phyloP scores from a whole-genome alignment of 2,329 filamentous ascomycete species.

The Xylaria sp. region DNA sequence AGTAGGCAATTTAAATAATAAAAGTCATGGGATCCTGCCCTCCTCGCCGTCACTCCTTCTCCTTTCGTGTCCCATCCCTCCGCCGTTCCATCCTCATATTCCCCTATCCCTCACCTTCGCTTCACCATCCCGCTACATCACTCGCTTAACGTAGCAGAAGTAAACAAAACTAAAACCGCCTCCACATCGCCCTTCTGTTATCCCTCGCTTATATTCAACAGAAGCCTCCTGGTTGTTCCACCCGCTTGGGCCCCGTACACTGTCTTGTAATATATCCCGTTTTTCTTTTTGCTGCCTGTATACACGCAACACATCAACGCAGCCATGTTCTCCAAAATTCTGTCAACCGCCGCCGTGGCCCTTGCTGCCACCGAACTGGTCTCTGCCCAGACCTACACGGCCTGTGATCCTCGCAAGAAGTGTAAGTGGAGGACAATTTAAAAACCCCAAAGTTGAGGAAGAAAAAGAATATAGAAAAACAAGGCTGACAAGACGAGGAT shows the following conservation, averaged over 20 bases:
- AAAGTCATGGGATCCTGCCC: conserved; percentile 34
- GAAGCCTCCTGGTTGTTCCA: conserved; percentile 18
- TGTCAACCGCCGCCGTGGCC: conserved; percentile 59
- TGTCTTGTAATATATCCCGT: conserved; percentile 25
- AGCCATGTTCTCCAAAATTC: conserved; percentile 59
- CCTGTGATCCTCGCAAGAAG: conserved; percentile 66
- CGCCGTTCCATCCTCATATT: conserved; percentile 6
- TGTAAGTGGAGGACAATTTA: conserved; percentile 50
- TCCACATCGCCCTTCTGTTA: conserved; percentile 23
- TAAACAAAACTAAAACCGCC: conserved; percentile 12
- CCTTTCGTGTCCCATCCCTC: conserved; percentile 18
- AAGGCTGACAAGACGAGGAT: conserved; percentile 39
- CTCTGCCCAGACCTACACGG: conserved; percentile 67
- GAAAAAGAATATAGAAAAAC: not conserved
- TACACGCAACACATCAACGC: conserved; percentile 26
- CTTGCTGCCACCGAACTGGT: conserved; percentile 62
- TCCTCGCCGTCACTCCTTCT: conserved; percentile 26
- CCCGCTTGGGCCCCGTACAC: conserved; percentile 10
- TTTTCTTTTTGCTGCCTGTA: conserved; percentile 16
- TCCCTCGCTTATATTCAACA: conserved; percentile 38
- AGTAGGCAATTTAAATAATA: conserved; percentile 18
- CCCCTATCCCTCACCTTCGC: conserved; percentile 18
- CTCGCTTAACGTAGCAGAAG: conserved; percentile 39
- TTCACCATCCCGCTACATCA: conserved; percentile 36
- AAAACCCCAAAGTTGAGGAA: not conserved